These are phyloP conservation scores for Rhododendron mucronatum DNA, from an alignment of 148 eudicot genomes.

Conservation along the genomic window DNA sequence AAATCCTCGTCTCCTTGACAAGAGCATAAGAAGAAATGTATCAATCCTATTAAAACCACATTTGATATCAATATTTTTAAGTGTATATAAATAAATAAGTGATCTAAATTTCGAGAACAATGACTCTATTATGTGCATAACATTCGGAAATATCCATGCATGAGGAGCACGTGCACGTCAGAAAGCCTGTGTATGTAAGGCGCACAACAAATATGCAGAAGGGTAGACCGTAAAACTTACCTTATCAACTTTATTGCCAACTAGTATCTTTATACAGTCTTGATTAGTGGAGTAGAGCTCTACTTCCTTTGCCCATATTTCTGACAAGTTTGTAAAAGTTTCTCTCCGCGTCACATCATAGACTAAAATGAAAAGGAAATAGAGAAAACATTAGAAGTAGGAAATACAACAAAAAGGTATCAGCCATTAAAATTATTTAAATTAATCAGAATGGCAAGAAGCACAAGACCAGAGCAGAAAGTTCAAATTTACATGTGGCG, in stretches of 20 bases:
- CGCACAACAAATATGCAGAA: neutral
- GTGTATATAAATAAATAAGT: neutral
- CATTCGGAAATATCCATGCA: neutral
- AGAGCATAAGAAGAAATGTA: neutral
- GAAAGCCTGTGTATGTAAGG: neutral
- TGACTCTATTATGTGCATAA: neutral
- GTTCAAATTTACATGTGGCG: neutral
- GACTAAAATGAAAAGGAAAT: slow-evolving; percentile 24
- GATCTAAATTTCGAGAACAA: neutral
- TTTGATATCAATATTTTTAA: neutral
- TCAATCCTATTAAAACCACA: neutral
- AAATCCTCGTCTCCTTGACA: neutral
- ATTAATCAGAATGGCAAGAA: neutral
- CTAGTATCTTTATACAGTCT: slow-evolving; percentile 57
- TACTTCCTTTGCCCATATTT: slow-evolving; percentile 53
- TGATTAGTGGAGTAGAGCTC: slow-evolving; percentile 49
- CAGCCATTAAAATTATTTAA: neutral
- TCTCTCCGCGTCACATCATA: slow-evolving; percentile 64
- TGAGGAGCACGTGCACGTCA: neutral
- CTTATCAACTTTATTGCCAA: slow-evolving; percentile 63
- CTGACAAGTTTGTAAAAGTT: slow-evolving; percentile 46
- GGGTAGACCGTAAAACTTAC: slow-evolving; percentile 23
- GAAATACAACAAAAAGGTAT: neutral
- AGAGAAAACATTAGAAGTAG: neutral
- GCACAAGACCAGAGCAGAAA: neutral